phyloP scores from a whole-genome alignment of 441 rosid species.

The Pelargonium citronellum region DNA sequence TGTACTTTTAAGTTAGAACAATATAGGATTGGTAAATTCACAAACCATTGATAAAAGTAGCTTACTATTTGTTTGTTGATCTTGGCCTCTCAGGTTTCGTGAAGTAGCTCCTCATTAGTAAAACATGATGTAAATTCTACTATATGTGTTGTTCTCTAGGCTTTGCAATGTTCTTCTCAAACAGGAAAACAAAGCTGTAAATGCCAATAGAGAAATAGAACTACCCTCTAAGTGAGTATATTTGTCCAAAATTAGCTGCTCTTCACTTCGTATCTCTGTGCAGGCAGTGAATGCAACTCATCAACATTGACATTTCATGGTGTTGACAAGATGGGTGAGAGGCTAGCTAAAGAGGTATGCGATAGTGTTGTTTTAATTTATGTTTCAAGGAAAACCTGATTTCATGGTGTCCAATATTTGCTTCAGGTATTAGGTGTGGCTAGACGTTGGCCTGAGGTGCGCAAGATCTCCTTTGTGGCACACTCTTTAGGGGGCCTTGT shows the following conservation, averaged over 20 bases:
- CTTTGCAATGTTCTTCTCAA: neutral
- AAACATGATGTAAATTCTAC: neutral
- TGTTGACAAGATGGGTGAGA: constrained; percentile 87
- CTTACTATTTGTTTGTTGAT: neutral
- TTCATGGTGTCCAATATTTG: constrained; percentile 11
- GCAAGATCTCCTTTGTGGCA: constrained; percentile 85
- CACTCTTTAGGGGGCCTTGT: constrained; percentile 93
- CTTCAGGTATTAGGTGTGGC: constrained; percentile 65
- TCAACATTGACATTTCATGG: constrained; percentile 83
- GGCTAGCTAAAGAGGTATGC: constrained; percentile 81
- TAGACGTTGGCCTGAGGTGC: constrained; percentile 43
- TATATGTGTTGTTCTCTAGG: neutral
- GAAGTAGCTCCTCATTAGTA: neutral
- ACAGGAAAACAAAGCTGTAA: neutral
- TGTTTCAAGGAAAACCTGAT: constrained; percentile 14
- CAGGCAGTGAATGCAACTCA: constrained; percentile 83
- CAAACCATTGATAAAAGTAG: neutral
- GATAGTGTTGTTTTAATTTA: constrained; percentile 15
- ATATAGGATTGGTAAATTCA: constrained; percentile 3
- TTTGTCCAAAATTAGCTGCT: neutral
- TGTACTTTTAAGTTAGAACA: neutral
- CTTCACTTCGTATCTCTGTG: constrained; percentile 14
- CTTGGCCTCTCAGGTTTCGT: neutral
- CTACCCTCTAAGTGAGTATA: neutral
- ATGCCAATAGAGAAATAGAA: neutral